Base-by-base conservation (phyloP, 2,329 filamentous ascomycete species). In the Phaeosphaeria sp. region DNA sequence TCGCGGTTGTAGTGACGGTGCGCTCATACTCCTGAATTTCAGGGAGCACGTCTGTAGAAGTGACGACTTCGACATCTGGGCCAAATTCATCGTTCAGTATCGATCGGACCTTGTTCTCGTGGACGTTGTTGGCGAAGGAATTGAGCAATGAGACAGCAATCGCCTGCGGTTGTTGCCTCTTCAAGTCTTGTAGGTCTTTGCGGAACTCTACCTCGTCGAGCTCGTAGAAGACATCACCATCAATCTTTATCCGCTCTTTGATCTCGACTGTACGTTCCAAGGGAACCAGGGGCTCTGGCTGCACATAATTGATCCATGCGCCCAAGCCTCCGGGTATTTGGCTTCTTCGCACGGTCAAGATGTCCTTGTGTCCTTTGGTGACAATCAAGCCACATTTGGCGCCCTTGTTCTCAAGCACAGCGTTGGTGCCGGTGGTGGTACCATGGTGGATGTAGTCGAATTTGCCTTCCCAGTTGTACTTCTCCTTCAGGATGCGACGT, bases 291-390 rank as follows among this genome's bases (percentile, higher is more conserved):
- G 82, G 81, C 30, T 81, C 76, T 0, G 82, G 82, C 3, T 81
- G 80, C 0, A 76, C 72, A 59, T 76, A 84, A 51, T 80, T 79
- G 56, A 84, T 77, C 82, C 81, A 84, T 11, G 80, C 80, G 1
- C 80, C 82, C 9, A 84, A 67, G 2, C 80, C 80, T 3, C 82
- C 82, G 0, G 82, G 81, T n/a, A 84, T 83, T 54, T 84, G 81
- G 20, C 80, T 82, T 24, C 82, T 73, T 8, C 81, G 72, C 11
- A 81, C 70, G 0, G 78, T 77, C 49, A 84, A 69, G 45, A 83
- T 78, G 61, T 83, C 81, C 59, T 82, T 83, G 68, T 83, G 81
- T 3, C 82, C 81, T 2, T 77, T 74, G 1, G 82, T 83, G 11
- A 83, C 80, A 27, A 84, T 71, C 1, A 83, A 71, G 1, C 76